Conservation (phyloP, 495 filamentous ascomycete genomes). For the Gamarada debralockiae region DNA sequence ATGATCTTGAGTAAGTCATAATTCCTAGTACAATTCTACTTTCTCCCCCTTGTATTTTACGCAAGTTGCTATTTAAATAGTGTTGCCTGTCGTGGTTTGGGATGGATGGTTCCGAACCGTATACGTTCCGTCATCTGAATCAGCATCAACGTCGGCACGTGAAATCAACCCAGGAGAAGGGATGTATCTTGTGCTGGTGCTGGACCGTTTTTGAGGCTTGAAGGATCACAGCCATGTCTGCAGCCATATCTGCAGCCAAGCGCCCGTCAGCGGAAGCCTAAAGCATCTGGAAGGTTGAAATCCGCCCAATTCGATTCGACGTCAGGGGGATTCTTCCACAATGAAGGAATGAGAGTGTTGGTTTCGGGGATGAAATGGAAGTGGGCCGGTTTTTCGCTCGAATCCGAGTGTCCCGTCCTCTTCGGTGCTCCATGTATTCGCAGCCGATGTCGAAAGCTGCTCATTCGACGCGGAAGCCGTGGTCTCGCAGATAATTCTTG, state of each 20-base stretch:
- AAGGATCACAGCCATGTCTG: neutral
- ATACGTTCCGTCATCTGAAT: neutral
- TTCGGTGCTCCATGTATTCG: no score
- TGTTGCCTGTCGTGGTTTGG: constrained; percentile 4
- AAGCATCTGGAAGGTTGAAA: neutral
- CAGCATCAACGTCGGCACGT: neutral
- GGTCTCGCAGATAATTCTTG: neutral
- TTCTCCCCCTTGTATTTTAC: neutral
- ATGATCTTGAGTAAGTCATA: constrained; percentile 8
- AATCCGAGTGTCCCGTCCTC: neutral
- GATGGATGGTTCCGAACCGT: neutral
- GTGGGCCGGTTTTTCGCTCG: no score
- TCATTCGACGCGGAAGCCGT: neutral
- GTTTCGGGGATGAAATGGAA: neutral
- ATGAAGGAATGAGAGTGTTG: neutral
- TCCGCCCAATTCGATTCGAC: neutral
- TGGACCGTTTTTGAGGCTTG: neutral
- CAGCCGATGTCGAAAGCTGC: no score
- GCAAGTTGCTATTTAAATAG: neutral
- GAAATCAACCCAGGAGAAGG: neutral
- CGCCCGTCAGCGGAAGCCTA: constrained; percentile 5
- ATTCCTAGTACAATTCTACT: neutral
- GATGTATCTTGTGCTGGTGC: no score
- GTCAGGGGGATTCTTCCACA: neutral
- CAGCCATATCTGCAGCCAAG: neutral